Percentiles rank a stretch among this genome's conserved stretches.
phyloP scores from a whole-genome alignment of 768 basidiomycete species.

The Mrakia blollopis region DNA sequence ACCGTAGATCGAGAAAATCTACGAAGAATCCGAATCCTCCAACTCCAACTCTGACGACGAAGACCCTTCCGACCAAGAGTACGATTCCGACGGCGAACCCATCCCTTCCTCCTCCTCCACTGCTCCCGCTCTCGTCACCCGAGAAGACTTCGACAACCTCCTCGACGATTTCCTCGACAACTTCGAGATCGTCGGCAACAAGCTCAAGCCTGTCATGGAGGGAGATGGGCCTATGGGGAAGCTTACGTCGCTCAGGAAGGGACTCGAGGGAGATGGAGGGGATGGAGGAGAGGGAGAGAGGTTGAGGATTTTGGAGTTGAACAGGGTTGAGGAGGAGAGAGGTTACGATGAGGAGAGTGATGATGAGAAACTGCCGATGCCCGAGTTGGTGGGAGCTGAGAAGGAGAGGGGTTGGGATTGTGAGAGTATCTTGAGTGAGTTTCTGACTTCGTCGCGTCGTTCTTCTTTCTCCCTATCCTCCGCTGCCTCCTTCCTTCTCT shows the following conservation, averaged over 20 bases:
- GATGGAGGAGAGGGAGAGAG: slow-evolving; percentile 39
- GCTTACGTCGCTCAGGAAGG: slow-evolving; percentile 69
- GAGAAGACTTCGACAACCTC: slow-evolving; percentile 84
- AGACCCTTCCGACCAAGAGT: slow-evolving; percentile 43
- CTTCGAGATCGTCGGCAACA: slow-evolving; percentile 77
- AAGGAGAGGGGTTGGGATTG: slow-evolving; percentile 75
- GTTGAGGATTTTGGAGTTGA: slow-evolving; percentile 36
- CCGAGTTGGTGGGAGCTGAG: slow-evolving; percentile 58
- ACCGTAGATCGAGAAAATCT: slow-evolving; percentile 70
- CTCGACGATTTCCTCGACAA: slow-evolving; percentile 90
- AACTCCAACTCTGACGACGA: slow-evolving; percentile 49
- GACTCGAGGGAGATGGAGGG: slow-evolving; percentile 67
- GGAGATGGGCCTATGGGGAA: slow-evolving; percentile 72
- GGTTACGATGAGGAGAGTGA: slow-evolving; percentile 49
- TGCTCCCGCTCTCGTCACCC: slow-evolving; percentile 68
- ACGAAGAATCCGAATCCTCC: slow-evolving; percentile 53
- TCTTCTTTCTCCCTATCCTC: background rate
- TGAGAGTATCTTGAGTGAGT: slow-evolving; percentile 88
- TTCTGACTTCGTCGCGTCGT: slow-evolving; percentile 34
- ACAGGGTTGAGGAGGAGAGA: slow-evolving; percentile 46
- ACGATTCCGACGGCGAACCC: slow-evolving; percentile 43
- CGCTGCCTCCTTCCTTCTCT: no score
- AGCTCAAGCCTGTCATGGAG: slow-evolving; percentile 68
- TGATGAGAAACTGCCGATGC: slow-evolving; percentile 43
- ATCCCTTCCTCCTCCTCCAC: slow-evolving; percentile 41